Evolutionary conservation across 179 eudicot species (phyloP), one percentile per base, ranked within the genome.

Genomic region (Silene vulgaris): DNA sequence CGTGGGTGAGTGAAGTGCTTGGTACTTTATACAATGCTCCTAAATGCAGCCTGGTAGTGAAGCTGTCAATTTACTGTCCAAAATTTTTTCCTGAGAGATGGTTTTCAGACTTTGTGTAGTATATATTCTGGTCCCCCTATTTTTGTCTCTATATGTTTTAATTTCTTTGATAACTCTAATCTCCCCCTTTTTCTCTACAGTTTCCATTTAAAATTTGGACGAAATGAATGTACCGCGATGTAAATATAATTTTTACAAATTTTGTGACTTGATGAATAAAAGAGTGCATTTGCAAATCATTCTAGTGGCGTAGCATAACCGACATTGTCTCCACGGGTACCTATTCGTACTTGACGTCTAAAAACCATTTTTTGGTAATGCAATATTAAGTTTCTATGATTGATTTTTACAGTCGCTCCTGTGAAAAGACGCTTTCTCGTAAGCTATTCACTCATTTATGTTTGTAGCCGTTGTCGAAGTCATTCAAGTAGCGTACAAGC

Each of bases 31-130:
- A 59, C 68, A 69, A 8, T 65, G 82, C 79, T 71, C 60, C 82
- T 76, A 76, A 65, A 73, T 57, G 79, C 73, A 35, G 40, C 40
- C 79, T 69, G 66, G 72, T 5, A 52, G 75, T 71, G 73, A 43
- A 76, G 78, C 76, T 76, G 74, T 72, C 83, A 72, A 76, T 71
- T 76, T 59, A 50, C 68, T 76, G 83, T 74, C 76, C 80, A 80
- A 45, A 52, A 7, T 23, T 56, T 80, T 80, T 35, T 4, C 57
- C 74, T 67, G 76, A 72, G 79, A 72, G 79, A 74, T 60, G 60
- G 56, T 66, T 65, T 67, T 69, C 74, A 73, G 76, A 43, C 50
- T 54, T 73, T 57, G 17, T 75, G 68, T 73, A 68, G 77, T 76
- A 80, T 66, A 67, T 35, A 67, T 35, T 17, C 61, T 76, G 74